These are phyloP conservation scores for Citrullus amarus DNA, from an alignment of 306 rosid species.

Conservation along the genomic window DNA sequence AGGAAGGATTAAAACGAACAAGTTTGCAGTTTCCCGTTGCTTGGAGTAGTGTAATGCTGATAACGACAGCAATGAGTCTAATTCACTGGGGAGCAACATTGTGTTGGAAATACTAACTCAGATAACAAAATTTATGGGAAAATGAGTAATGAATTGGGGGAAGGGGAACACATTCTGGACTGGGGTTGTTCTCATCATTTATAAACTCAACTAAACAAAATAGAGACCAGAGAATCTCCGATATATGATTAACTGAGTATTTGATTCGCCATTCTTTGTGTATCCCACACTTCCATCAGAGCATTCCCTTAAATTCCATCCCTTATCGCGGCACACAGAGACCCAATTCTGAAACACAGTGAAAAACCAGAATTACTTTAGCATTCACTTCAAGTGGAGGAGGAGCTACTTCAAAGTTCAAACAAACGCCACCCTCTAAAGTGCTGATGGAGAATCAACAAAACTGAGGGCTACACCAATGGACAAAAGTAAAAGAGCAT, in stretches of 20 bases:
- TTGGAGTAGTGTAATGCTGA: background rate
- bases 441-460: background rate
- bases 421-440: background rate
- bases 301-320: slow-evolving; percentile 13
- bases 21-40: background rate
- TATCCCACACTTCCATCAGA: slow-evolving; percentile 15
- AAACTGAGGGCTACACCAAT: background rate
- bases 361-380: background rate
- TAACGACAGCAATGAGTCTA: background rate
- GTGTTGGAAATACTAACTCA: background rate
- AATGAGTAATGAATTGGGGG: background rate
- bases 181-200: background rate
- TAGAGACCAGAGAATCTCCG: background rate
- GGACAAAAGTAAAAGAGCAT: background rate
- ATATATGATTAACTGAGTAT: slow-evolving; percentile 2
- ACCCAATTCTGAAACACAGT: slow-evolving; percentile 49
- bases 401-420: slow-evolving; percentile 3
- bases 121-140: background rate
- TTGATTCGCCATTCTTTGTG: background rate
- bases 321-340: slow-evolving; percentile 65
- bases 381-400: background rate
- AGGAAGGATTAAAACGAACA: background rate
- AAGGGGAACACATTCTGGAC: background rate
- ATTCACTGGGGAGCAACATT: background rate
- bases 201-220: background rate